Evolutionary conservation across 768 basidiomycete species (phyloP).

Genomic region (Suillus lakei): DNA sequence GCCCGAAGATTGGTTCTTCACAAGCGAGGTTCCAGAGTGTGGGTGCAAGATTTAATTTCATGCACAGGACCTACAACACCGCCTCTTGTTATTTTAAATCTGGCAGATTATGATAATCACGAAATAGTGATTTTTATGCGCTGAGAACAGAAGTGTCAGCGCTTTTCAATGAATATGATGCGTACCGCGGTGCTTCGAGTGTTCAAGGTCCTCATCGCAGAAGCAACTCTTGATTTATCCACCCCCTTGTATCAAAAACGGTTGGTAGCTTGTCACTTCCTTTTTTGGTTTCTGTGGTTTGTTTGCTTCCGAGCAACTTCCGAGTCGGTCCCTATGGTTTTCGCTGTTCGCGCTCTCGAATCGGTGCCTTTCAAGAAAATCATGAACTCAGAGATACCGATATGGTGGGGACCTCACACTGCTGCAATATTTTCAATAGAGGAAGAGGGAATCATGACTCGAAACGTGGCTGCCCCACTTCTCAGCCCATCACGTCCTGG

Average conservation of each 20-base stretch:
- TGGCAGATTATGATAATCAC: not conserved
- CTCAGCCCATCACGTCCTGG: not conserved
- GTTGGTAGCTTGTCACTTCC: constrained; percentile 16
- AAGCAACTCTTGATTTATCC: constrained; percentile 16
- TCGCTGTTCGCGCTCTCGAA: not conserved
- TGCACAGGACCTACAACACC: constrained; percentile 18
- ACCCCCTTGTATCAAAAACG: constrained; percentile 19
- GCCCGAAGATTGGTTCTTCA: constrained; percentile 2
- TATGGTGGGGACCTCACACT: not conserved
- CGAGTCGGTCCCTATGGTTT: not conserved
- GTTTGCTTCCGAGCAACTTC: constrained; percentile 5
- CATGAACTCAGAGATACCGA: not conserved
- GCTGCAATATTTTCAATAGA: not conserved
- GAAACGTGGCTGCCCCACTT: not conserved
- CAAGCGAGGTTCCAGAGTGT: constrained; percentile 13
- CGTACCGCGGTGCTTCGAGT: not conserved
- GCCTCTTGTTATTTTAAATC: not conserved
- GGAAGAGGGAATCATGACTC: not conserved
- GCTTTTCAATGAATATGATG: not conserved
- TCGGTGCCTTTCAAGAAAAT: not conserved
- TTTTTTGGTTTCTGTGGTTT: constrained; percentile 14
- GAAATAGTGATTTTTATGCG: not conserved
- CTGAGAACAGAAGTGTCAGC: not conserved
- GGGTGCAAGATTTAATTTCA: not conserved
- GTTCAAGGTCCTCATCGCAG: constrained; percentile 13